These are phyloP conservation scores for Cronartium ribicola DNA, from an alignment of 1,284 basidiomycete genomes.

Conservation along the genomic window DNA sequence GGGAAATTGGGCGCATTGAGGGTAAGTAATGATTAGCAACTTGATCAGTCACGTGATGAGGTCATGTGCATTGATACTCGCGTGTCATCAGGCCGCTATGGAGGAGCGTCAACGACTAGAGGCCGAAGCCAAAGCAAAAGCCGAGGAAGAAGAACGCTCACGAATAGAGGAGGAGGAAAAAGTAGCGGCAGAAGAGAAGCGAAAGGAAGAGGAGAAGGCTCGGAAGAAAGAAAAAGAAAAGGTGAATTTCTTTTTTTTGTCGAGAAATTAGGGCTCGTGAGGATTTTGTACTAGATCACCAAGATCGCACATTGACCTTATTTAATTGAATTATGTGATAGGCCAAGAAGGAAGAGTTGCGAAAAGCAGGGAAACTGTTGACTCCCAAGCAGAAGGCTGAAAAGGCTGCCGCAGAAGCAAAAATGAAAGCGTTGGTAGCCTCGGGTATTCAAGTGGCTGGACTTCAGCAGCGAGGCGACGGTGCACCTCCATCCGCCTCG, in stretches of 20 bases:
- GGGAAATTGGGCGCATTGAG: slow-evolving; percentile 69
- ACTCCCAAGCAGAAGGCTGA: slow-evolving; percentile 97
- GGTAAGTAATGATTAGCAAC: slow-evolving; percentile 52
- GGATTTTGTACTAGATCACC: slow-evolving; percentile 5
- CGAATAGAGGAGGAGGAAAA: slow-evolving; percentile 69
- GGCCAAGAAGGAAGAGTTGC: slow-evolving; percentile 75
- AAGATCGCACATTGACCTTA: slow-evolving; percentile 6
- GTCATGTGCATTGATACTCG: neutral
- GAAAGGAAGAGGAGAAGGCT: slow-evolving; percentile 71
- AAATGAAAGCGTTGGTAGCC: slow-evolving; percentile 82
- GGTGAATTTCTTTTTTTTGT: slow-evolving; percentile 34
- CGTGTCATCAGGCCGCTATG: slow-evolving; percentile 33
- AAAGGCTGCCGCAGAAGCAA: slow-evolving; percentile 80
- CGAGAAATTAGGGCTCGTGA: slow-evolving; percentile 27
- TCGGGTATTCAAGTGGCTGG: slow-evolving; percentile 88
- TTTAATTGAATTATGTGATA: slow-evolving; percentile 50
- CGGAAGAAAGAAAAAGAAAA: slow-evolving; percentile 45
- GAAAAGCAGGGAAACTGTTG: slow-evolving; percentile 82
- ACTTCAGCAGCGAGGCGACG: slow-evolving; percentile 59
- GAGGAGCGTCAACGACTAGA: slow-evolving; percentile 54
- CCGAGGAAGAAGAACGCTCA: slow-evolving; percentile 75
- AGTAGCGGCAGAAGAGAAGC: slow-evolving; percentile 45
- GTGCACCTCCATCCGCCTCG: slow-evolving; percentile 54
- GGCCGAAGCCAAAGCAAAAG: slow-evolving; percentile 41
- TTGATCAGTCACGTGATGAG: neutral